phyloP scores from a whole-genome alignment of 2,329 filamentous ascomycete genomes.

The Colletotrichum sp. region DNA sequence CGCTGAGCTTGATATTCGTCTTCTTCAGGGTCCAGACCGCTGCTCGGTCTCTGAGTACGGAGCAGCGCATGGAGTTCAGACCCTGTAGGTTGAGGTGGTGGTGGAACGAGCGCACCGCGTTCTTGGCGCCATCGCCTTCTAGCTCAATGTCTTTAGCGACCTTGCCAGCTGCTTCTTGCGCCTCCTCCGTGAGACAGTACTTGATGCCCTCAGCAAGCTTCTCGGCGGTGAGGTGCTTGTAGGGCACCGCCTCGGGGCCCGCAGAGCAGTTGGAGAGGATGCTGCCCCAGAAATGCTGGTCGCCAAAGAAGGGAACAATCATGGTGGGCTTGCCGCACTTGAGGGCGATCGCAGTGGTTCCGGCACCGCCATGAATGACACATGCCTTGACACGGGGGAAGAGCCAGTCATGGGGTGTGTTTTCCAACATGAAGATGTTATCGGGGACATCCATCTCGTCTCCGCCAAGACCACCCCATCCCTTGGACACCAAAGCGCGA shows the following conservation, averaged over 20 bases:
- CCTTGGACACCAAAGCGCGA: slow-evolving; percentile 75
- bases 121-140: slow-evolving; percentile 72
- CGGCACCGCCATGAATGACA: slow-evolving; percentile 80
- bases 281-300: slow-evolving; percentile 79
- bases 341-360: slow-evolving; percentile 76
- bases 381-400: slow-evolving; percentile 71
- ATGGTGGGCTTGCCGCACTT: slow-evolving; percentile 76
- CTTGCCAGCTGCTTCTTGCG: slow-evolving; percentile 58
- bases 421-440: slow-evolving; percentile 74
- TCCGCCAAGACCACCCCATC: slow-evolving; percentile 75
- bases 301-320: slow-evolving; percentile 81
- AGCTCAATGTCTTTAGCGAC: slow-evolving; percentile 66
- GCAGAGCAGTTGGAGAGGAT: slow-evolving; percentile 70
- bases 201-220: slow-evolving; percentile 74
- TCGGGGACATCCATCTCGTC: slow-evolving; percentile 57
- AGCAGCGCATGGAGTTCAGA: slow-evolving; percentile 66
- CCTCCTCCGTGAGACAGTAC: slow-evolving; percentile 68
- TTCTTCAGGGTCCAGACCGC: slow-evolving; percentile 72
- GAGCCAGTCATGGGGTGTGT: slow-evolving; percentile 79
- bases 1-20: slow-evolving; percentile 64
- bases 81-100: slow-evolving; percentile 59
- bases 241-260: slow-evolving; percentile 70
- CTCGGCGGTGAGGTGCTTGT: slow-evolving; percentile 69
- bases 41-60: slow-evolving; percentile 65
- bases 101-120: slow-evolving; percentile 73